These are phyloP conservation scores for Saturnispora halmiae DNA, from an alignment of 805 yeast species.

Conservation along the genomic window DNA sequence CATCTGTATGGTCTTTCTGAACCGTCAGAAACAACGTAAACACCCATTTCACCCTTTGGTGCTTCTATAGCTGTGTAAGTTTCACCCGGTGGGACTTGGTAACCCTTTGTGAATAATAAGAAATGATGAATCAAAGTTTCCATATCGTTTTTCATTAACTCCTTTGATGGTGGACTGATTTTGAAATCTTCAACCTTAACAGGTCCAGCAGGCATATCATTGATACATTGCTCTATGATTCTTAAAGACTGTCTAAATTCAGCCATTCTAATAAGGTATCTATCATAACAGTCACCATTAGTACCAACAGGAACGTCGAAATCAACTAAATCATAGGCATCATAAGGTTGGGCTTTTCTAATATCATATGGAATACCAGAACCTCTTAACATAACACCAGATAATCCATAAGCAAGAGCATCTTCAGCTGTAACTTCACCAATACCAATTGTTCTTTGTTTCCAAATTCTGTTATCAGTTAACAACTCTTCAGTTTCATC, in stretches of 20 bases:
- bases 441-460: slow-evolving; percentile 71
- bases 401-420: slow-evolving; percentile 68
- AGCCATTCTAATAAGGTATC: slow-evolving; percentile 81
- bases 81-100: slow-evolving; percentile 83
- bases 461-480: slow-evolving; percentile 90
- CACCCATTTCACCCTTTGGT: slow-evolving; percentile 94
- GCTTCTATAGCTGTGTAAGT: slow-evolving; percentile 89
- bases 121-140: slow-evolving; percentile 87
- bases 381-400: slow-evolving; percentile 88
- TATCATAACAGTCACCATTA: slow-evolving; percentile 87
- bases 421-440: slow-evolving; percentile 82
- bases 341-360: slow-evolving; percentile 82
- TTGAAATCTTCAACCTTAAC: slow-evolving; percentile 86
- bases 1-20: slow-evolving; percentile 86
- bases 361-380: slow-evolving; percentile 83
- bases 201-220: slow-evolving; percentile 88
- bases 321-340: slow-evolving; percentile 79
- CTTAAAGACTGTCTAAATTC: slow-evolving; percentile 87
- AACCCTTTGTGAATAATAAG: slow-evolving; percentile 80
- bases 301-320: slow-evolving; percentile 81
- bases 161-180: slow-evolving; percentile 73
- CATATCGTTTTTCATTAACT: slow-evolving; percentile 84
- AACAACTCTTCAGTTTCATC: slow-evolving; percentile 86
- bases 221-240: slow-evolving; percentile 82
- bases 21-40: slow-evolving; percentile 81